Percentiles rank a stretch among this genome's conserved stretches.
Evolutionary conservation across 2,329 filamentous ascomycete species (phyloP).

Genomic region (Emericellopsis cladophorae): DNA sequence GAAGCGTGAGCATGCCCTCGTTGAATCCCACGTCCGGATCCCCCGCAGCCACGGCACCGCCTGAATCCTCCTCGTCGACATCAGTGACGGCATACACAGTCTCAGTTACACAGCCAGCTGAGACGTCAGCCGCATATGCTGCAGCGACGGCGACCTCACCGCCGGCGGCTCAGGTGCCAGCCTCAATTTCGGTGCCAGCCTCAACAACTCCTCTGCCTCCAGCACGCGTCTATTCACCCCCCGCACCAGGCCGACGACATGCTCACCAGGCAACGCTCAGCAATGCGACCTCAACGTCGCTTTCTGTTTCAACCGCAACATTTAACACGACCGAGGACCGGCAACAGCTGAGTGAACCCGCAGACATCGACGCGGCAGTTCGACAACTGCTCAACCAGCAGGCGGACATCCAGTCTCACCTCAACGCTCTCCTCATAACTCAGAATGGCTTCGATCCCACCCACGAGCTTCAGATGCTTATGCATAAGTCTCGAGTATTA

Average conservation of each 20-base stretch:
- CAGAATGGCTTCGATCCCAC: slow-evolving; percentile 33
- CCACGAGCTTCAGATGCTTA: slow-evolving; percentile 40
- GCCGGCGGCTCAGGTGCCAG: neutral
- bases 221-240: neutral
- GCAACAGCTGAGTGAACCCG: neutral
- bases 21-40: too few relatives aligned
- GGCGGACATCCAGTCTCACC: slow-evolving; percentile 37
- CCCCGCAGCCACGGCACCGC: too few relatives aligned
- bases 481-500: slow-evolving; percentile 38
- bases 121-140: neutral
- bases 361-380: slow-evolving; percentile 15
- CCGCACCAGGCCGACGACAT: neutral
- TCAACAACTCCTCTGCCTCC: neutral
- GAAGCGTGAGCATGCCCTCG: neutral
- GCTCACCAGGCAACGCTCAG: slow-evolving; percentile 1
- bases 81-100: neutral
- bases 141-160: neutral
- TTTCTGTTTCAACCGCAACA: neutral
- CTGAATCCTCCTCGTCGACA: neutral
- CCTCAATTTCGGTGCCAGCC: neutral
- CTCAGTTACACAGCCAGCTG: neutral
- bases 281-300: slow-evolving; percentile 1
- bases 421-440: slow-evolving; percentile 32
- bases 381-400: slow-evolving; percentile 35
- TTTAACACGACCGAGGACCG: neutral